Evolutionary conservation across 805 yeast genomes (phyloP), one percentile per base, ranked within the genome.

Genomic region (Lipomyces sp.): DNA sequence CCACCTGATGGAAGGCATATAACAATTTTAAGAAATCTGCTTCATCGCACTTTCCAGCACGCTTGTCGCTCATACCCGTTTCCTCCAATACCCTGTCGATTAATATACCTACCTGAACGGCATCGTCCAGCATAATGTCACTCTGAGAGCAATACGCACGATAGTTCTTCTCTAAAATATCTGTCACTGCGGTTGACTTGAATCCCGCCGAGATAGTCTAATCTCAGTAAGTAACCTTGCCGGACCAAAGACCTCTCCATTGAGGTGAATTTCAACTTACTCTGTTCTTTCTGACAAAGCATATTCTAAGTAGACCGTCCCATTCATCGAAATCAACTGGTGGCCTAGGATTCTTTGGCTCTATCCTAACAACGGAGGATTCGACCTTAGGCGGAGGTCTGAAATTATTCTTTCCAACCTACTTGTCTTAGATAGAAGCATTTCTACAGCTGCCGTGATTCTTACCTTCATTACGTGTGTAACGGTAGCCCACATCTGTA

Each of bases 401-500:
- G 82, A 95, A 95, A 76, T 95, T 95, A 76, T 95, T 95, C 76
- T 87, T 90, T 32, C 98, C 98, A 37, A 95, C 99, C 70, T 67
- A 53, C 4, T 3, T 11, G 34, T 30, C 8, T 24, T 53, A 35
- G 30, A 11, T 24, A 34, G 24, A n/a, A 15, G 3, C 24, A 24
- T n/a, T n/a, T 11, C 6, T n/a, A 8, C 15, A 15, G n/a, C n/a
- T 24, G 48, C 48, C 39, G n/a, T 42, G 15, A 15, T 42, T 18
- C 45, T 2, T 50, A 65, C 70, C 79, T 95, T 95, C 99, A 95
- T 95, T 62, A 95, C 90, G 77, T 95, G 99, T 6, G 96, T 92
- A 15, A 95, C 98, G 71, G 91, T 91, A n/a, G 98, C 97, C 98
- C 98, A 95, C 98, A 95, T 94, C 76, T 95, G 99, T 0, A 95